Evolutionary conservation across 2,329 filamentous ascomycete species (phyloP), one percentile per base, ranked within the genome.

Genomic region (Aureobasidium pullulans): DNA sequence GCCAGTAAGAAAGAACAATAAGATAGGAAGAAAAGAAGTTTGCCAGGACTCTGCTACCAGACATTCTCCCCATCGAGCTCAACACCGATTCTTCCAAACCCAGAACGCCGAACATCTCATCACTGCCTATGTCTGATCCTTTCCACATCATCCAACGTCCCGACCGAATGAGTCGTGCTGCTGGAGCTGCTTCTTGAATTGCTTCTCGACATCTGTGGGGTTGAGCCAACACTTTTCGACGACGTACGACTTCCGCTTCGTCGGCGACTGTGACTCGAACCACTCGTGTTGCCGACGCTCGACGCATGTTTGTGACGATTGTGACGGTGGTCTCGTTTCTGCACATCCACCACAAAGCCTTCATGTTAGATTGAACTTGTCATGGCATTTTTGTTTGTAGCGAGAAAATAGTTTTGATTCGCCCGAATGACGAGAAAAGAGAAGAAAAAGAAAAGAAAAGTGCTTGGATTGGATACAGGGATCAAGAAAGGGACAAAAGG

Each of bases 301-400:
- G 52, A 42, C 13, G 52, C 43, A 37, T 57, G 52, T 29, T 46
- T 61, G 61, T 62, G 39, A 58, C 36, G 48, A 3, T 40, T 29
- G 23, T 62, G 47, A 57, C 37, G 54, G 43, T 34, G 44, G 43
- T 42, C 39, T 46, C 52, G 42, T 37, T 57, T 57, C 52, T 57
- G 52, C 40, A 59, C 42, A n/a, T 40, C 37, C 60, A 15, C 28
- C 36, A 60, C 34, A 28, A 19, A 43, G 31, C 23, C 23, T 32
- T 32, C 40, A 46, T 57, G 52, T 57, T 46, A 44, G 52, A 46
- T 44, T 43, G 39, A 34, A 34, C 31, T 23, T 58, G 40, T 39
- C 31, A 34, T 57, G 19, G 29, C 36, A 48, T 46, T 53, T 29
- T 61, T 42, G 37, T 54, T 42, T 54, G 50, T 54, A 54, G 50